These are phyloP conservation scores for Solanum lycopersicoides DNA, from an alignment of 257 asterid species.

Conservation along the genomic window DNA sequence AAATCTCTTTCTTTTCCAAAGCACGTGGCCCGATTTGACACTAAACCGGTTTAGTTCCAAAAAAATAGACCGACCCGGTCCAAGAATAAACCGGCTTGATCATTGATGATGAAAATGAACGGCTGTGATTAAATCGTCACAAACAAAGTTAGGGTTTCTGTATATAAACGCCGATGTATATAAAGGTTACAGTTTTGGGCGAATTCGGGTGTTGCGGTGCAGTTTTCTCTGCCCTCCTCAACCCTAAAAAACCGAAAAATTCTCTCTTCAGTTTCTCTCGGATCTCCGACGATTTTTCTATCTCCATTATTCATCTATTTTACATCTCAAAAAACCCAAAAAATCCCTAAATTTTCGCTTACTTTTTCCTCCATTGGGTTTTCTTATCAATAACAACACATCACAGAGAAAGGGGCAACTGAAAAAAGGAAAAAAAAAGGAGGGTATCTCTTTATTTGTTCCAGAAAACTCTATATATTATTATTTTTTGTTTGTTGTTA, in stretches of 20 bases:
- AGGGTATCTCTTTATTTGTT: not conserved
- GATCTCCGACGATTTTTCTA: constrained; percentile 15
- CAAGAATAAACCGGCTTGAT: not conserved
- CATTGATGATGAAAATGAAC: not conserved
- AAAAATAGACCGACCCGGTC: not conserved
- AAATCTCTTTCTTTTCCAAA: not conserved
- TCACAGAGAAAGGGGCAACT: not conserved
- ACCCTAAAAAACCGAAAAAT: constrained; percentile 3
- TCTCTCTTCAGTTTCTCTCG: not conserved
- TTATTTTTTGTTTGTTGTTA: constrained; percentile 1
- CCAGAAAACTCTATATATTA: not conserved
- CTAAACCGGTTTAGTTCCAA: not conserved
- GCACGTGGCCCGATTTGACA: not conserved
- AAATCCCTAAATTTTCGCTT: not conserved
- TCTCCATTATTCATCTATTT: not conserved
- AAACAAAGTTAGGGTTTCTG: constrained; percentile 33
- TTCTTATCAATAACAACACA: not conserved
- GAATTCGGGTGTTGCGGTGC: constrained; percentile 41
- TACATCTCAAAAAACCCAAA: not conserved
- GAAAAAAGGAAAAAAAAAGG: not conserved
- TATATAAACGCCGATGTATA: not conserved
- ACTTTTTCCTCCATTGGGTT: not conserved
- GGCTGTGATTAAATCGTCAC: not conserved
- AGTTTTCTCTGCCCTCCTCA: constrained; percentile 48
- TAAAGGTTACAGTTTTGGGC: constrained; percentile 12